Evolutionary conservation across 768 basidiomycete species (phyloP), one percentile per base, ranked within the genome.

Genomic region (Boletus sp.): DNA sequence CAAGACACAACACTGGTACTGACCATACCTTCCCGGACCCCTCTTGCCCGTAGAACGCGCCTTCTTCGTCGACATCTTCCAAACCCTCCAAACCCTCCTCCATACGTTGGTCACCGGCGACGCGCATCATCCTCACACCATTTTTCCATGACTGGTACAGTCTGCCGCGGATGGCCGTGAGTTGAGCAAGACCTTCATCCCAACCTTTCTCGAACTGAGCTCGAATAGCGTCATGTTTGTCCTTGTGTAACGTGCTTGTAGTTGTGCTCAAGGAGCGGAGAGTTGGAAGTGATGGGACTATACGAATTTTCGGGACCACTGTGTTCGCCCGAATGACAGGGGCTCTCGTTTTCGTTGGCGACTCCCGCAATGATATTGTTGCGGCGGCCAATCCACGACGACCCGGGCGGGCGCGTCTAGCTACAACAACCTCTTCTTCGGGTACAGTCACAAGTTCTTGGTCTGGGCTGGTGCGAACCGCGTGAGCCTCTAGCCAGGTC

Each of bases 301-400:
- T 68, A 43, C 83, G 81, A 49, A 87, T 71, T 60, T 73, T 82
- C 14, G 73, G 67, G 25, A 62, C 60, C 32, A n/a, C 49, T 23
- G 32, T 42, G 34, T 58, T 53, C 11, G 50, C 23, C 8, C 40
- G 57, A 29, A 54, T 39, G 23, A 48, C 59, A 32, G 64, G 61
- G 17, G 41, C 39, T 11, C 43, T 46, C 41, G 57, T 61, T 45
- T 47, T 66, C 6, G 63, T 56, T 23, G 64, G 64, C 6, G 64
- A 56, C 21, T 68, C 67, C n/a, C 79, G 75, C 45, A 90, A 58
- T 5, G 85, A 85, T 58, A 90, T 77, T 4, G 83, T 81, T 6
- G 88, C 79, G 1, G 79, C 80, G 4, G 86, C 83, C n/a, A 90
- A 56, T 9, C 86, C 86, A 40, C 75, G 77, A 35, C 87, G 75